Base-by-base conservation (phyloP, 257 asterid species). In the Ballota nigra region DNA sequence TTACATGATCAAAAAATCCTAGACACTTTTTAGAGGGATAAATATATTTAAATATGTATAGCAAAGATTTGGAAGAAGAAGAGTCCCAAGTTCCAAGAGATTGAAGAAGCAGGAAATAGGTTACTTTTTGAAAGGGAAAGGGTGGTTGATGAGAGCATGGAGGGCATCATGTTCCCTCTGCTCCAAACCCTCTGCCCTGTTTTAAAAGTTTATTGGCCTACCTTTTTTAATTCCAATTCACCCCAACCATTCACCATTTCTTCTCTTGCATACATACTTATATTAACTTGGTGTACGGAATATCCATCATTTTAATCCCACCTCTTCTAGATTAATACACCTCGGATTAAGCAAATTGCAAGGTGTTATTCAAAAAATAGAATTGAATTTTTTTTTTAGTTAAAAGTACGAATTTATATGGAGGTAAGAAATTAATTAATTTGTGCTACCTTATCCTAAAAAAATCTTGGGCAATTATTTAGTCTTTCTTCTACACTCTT, bases 161-260 rank as follows among this genome's bases (percentile, higher is more conserved):
- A 82, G 85, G 81, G 78, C 88, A 87, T 80, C 81, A 78, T 85
- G 89, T 82, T 83, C 85, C 86, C 92, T 87, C 86, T 83, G 20
- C 69, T 75, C 87, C 87, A 68, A 77, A 83, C 87, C 73, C 80
- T 73, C 38, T 33, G 36, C 38, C 77, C 79, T 72, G 71, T 69
- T 78, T 57, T 68, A 75, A 84, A 80, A 66, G 56, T 68, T 29
- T 78, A 76, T 76, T 71, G 71, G 55, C 79, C 60, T 22, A 53
- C 72, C n/a, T 78, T 69, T 71, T 67, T 69, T 29, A 52, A 68
- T 29, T 49, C 20, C 64, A 61, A 43, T 74, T 36, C 73, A 28
- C 75, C 52, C 38, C 51, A 41, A 36, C 43, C 43, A 36, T 36
- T 3, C 3, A 36, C 43, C 43, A 8, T 36, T 33, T 1, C 34